These are phyloP conservation scores for Gremmenia infestans DNA, from an alignment of 2,329 filamentous ascomycete genomes.

Conservation along the genomic window DNA sequence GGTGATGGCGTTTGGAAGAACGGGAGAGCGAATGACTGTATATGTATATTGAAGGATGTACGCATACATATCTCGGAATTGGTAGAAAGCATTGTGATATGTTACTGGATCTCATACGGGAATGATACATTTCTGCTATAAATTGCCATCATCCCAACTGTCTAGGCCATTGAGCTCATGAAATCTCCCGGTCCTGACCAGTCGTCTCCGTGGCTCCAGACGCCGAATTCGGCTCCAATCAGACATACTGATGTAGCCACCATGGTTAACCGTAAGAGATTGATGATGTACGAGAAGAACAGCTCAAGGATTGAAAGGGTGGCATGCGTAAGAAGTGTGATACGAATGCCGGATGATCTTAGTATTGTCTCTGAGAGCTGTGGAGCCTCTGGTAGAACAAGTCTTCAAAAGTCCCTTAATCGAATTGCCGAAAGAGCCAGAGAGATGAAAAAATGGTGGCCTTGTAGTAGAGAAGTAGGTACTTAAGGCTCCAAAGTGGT, in stretches of 20 bases:
- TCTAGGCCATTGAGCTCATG: neutral
- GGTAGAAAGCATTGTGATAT: neutral
- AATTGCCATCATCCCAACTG: neutral
- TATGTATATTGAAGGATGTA: neutral
- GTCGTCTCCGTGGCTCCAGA: neutral
- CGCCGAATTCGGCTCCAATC: neutral
- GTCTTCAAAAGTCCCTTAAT: neutral
- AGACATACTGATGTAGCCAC: neutral
- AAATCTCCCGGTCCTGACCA: too few species aligned
- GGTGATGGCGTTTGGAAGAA: neutral
- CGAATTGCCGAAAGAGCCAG: neutral
- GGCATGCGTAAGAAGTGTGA: neutral
- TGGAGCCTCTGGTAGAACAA: neutral
- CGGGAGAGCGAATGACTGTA: neutral
- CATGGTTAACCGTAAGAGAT: neutral
- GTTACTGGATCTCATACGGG: neutral
- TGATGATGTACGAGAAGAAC: neutral
- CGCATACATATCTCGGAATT: neutral
- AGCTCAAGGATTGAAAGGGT: neutral
- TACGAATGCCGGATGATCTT: neutral
- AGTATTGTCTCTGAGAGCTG: neutral
- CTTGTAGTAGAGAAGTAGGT: neutral
- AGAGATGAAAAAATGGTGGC: neutral
- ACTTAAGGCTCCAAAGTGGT: too few species aligned
- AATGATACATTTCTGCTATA: neutral